These are phyloP conservation scores for Botrytis fragariae DNA, from an alignment of 2,329 filamentous ascomycete species.

Conservation along the genomic window DNA sequence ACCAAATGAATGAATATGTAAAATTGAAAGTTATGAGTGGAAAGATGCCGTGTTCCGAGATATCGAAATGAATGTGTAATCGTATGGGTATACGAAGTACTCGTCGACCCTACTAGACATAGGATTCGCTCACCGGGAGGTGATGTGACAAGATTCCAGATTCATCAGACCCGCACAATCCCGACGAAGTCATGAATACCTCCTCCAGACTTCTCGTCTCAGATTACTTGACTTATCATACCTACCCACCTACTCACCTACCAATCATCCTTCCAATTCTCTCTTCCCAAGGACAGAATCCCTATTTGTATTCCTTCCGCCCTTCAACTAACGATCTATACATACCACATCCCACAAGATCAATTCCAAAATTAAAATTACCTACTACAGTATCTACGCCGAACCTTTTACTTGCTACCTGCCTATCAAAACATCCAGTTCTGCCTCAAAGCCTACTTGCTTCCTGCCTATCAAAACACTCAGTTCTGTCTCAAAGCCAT, in stretches of 20 bases:
- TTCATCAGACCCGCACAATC: background rate
- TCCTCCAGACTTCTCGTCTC: background rate
- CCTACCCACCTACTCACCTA: background rate
- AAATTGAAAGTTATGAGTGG: background rate
- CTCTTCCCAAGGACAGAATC: background rate
- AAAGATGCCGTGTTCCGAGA: too few species aligned
- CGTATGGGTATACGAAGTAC: background rate
- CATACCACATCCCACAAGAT: background rate
- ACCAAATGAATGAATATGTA: background rate
- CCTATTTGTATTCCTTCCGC: background rate
- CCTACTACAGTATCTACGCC: background rate
- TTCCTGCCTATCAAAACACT: background rate
- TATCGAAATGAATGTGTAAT: fast-evolving
- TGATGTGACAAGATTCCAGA: background rate
- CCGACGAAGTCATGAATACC: background rate
- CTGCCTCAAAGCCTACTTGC: too few species aligned
- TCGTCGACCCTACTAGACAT: too few species aligned
- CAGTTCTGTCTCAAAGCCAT: background rate
- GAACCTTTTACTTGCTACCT: background rate
- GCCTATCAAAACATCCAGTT: background rate
- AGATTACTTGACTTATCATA: background rate
- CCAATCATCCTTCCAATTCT: background rate
- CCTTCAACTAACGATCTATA: background rate
- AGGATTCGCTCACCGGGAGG: background rate
- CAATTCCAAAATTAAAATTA: background rate